These are phyloP conservation scores for Mrakia hoshinonis DNA, from an alignment of 768 basidiomycete genomes.

Conservation along the genomic window DNA sequence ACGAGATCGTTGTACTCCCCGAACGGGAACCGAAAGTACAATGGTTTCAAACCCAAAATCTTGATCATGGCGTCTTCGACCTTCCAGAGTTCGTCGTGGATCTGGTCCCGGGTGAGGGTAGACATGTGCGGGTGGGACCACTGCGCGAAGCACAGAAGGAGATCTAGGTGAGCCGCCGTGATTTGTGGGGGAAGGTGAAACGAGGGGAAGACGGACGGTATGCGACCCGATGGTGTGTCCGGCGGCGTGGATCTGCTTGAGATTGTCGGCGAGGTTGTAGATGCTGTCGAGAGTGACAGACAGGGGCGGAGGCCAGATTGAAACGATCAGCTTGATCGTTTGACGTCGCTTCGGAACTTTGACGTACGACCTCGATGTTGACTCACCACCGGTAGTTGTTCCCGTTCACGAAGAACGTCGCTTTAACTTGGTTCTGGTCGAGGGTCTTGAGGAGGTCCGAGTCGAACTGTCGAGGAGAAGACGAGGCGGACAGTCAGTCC, in stretches of 20 bases:
- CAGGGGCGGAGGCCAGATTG: background rate
- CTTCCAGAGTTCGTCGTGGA: conserved; percentile 33
- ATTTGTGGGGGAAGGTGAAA: background rate
- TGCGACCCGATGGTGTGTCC: conserved; percentile 40
- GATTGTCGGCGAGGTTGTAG: conserved; percentile 36
- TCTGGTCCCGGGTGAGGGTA: conserved; percentile 28
- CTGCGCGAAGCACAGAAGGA: background rate
- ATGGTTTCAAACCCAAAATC: conserved; percentile 38
- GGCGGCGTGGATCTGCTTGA: background rate
- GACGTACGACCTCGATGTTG: background rate
- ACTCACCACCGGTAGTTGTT: background rate
- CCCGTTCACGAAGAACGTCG: conserved; percentile 44
- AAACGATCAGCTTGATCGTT: too few species aligned
- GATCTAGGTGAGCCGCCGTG: background rate
- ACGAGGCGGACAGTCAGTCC: too few species aligned
- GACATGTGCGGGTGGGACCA: conserved; percentile 36
- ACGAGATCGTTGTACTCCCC: conserved; percentile 38
- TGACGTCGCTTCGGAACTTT: too few species aligned
- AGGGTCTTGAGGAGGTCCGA: conserved; percentile 33
- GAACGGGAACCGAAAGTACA: conserved; percentile 40
- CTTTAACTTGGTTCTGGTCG: conserved; percentile 40
- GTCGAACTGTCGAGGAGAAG: too few species aligned
- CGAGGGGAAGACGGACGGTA: conserved; percentile 17
- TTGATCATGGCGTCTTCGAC: conserved; percentile 39
- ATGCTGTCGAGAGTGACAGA: conserved; percentile 34